Evolutionary conservation across 2,329 filamentous ascomycete species (phyloP), one percentile per base, ranked within the genome.

Genomic region (Rhynchosporium secalis): DNA sequence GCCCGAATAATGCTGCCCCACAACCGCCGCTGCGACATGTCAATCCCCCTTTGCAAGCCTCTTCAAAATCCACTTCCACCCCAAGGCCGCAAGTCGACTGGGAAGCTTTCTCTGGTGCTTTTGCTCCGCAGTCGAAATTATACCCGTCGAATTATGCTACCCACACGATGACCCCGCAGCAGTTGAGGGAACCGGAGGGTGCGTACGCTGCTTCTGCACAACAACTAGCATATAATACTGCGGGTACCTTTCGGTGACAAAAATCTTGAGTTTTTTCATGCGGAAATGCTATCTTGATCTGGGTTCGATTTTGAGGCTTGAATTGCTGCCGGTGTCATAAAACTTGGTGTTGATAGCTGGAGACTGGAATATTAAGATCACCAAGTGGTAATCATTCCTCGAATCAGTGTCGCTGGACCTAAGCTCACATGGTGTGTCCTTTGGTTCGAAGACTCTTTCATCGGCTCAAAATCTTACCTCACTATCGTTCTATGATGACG

Each of bases 191-290:
- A 20, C 9, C 38, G 51, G 51, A n/a, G n/a, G 33, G 51, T 28
- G 51, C 51, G 2, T 54, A 28, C 38, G 51, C 51, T 13, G 33
- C 51, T 54, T 36, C 36, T 8, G 51, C 51, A 29, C 51, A 33
- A 12, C 33, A 31, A 5, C 3, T 2, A 13, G n/a, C 49, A 20
- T 26, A 7, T 31, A 8, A 20, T 6, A 3, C n/a, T 1, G 51
- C 33, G 10, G 51, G 40, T 6, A 54, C 51, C 8, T 54, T 54
- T 29, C 51, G 51, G 29, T 54, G 33, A 72, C 33, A 20, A 7
- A 26, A 26, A 3, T 9, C 3, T 26, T n/a, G 4, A 3, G 6
- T 46, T 46, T 28, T 3, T 20, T 46, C 10, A 20, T 8, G 3
- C 10, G n/a, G n/a, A 26, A 6, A n/a, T 26, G 41, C 2, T 6